These are phyloP conservation scores for Penicillium crystallinum DNA, from an alignment of 495 filamentous ascomycete genomes.

Conservation along the genomic window DNA sequence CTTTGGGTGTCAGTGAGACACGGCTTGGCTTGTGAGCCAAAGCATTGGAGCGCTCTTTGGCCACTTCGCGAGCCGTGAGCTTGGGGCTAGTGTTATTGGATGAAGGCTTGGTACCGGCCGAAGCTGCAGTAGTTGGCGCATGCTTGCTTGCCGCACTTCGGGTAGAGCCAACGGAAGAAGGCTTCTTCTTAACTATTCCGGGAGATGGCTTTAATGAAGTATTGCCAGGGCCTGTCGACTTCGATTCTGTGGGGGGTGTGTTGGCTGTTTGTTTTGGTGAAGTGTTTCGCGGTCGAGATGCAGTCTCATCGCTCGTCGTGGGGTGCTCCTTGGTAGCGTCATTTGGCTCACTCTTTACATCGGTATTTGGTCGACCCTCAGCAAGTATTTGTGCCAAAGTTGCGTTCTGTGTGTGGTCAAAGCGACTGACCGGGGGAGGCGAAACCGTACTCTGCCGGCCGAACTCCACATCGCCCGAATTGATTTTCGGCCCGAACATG, in stretches of 20 bases:
- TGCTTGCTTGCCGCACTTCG: slow-evolving; percentile 33
- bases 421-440: slow-evolving; percentile 20
- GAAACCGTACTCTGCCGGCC: slow-evolving; percentile 28
- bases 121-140: slow-evolving; percentile 9
- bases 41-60: slow-evolving; percentile 28
- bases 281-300: slow-evolving; percentile 9
- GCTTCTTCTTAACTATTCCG: slow-evolving; percentile 28
- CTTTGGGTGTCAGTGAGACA: slow-evolving; percentile 27
- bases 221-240: slow-evolving; percentile 7
- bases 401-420: slow-evolving; percentile 12
- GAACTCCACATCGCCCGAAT: slow-evolving; percentile 28
- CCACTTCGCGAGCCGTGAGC: slow-evolving; percentile 17
- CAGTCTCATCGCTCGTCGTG: not conserved
- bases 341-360: slow-evolving; percentile 3
- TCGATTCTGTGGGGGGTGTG: slow-evolving; percentile 6
- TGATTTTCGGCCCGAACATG: slow-evolving; percentile 33
- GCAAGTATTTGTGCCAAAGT: slow-evolving; percentile 11
- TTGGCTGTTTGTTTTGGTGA: slow-evolving; percentile 17
- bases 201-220: slow-evolving; percentile 22
- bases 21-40: slow-evolving; percentile 32
- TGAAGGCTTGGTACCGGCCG: slow-evolving; percentile 22
- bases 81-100: slow-evolving; percentile 15
- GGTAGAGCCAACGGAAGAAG: slow-evolving; percentile 35
- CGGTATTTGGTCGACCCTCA: not conserved
- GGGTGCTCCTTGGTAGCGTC: slow-evolving; percentile 6